Conservation (phyloP, 1,139 yeast species). For the Geotrichum macrosporum region DNA sequence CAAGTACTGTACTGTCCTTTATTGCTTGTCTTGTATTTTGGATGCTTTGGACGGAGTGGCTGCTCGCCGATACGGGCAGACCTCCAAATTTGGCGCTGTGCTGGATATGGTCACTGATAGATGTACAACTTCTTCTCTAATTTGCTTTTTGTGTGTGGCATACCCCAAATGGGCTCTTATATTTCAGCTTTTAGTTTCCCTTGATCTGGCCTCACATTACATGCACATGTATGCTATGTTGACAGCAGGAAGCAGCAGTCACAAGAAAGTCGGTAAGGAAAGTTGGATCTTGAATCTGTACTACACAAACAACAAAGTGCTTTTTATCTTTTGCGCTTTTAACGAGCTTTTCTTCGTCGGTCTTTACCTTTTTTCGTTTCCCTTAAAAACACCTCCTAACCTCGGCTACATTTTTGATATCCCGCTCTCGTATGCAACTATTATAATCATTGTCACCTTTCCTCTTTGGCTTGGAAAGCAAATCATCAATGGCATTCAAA, state of each 20-base stretch:
- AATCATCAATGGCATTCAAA: conserved; percentile 80
- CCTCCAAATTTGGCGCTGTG: conserved; percentile 92
- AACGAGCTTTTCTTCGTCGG: conserved; percentile 93
- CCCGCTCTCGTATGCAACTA: conserved; percentile 59
- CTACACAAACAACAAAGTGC: conserved; percentile 77
- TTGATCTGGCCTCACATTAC: conserved; percentile 93
- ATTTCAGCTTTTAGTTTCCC: conserved; percentile 82
- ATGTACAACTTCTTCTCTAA: conserved; percentile 88
- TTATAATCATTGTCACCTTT: conserved; percentile 58
- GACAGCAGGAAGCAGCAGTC: conserved; percentile 71
- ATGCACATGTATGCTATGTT: conserved; percentile 98
- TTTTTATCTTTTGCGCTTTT: conserved; percentile 84
- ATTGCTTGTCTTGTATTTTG: conserved; percentile 81
- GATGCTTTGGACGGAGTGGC: conserved; percentile 98
- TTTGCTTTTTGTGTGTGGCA: conserved; percentile 75
- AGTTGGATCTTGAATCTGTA: conserved; percentile 73
- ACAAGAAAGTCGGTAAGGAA: conserved; percentile 76
- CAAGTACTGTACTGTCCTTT: conserved; percentile 64
- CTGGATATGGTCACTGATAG: conserved; percentile 98
- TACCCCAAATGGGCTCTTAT: conserved; percentile 63
- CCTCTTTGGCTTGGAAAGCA: conserved; percentile 94
- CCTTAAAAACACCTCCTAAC: conserved; percentile 42
- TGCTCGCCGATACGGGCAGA: conserved; percentile 84
- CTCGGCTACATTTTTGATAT: conserved; percentile 43
- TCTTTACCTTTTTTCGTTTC: conserved; percentile 70